Evolutionary conservation across 306 rosid species (phyloP), one percentile per base, ranked within the genome.

Genomic region (Vicia sativa): DNA sequence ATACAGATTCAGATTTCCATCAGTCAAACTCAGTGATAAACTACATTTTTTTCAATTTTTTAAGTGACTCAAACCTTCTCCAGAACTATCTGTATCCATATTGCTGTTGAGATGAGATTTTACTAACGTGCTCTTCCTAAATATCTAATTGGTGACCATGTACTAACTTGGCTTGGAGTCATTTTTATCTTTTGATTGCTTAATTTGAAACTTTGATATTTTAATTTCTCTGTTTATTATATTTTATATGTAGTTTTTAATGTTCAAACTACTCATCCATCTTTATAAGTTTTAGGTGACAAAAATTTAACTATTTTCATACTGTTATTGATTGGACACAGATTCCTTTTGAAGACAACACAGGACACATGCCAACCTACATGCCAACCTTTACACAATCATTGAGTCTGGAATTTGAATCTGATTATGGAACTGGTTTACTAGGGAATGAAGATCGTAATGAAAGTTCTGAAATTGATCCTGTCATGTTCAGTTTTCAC

Each of bases 321-420:
- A 57, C 71, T 74, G 50, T 68, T 70, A 3, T 64, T 61, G 37
- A 55, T 67, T 54, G 41, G 23, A 48, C 76, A 49, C 85, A 91
- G 97, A 69, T 79, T 76, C 77, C 92, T 58, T 72, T 78, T 35
- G 97, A 71, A 34, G 91, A 83, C 76, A 73, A 69, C 69, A 65
- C 79, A 49, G 82, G 75, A 61, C 74, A 76, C 62, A 68, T 81
- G 60, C 83, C 82, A 71, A 60, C 70, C 15, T 74, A 76, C 62
- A 68, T 81, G 60, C 83, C 82, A 71, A 60, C 70, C 15, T 74
- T 78, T 18, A 59, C 82, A 71, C 90, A 84, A 72, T 81, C 81
- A 48, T 23, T 82, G 50, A 76, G 78, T 67, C 74, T 82, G 74
- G 88, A 87, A 18, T 79, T 75, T 60, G 79, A 68, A 67, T 75